phyloP scores from a whole-genome alignment of 23 red algal genomes.

The Chondrus crispus region DNA sequence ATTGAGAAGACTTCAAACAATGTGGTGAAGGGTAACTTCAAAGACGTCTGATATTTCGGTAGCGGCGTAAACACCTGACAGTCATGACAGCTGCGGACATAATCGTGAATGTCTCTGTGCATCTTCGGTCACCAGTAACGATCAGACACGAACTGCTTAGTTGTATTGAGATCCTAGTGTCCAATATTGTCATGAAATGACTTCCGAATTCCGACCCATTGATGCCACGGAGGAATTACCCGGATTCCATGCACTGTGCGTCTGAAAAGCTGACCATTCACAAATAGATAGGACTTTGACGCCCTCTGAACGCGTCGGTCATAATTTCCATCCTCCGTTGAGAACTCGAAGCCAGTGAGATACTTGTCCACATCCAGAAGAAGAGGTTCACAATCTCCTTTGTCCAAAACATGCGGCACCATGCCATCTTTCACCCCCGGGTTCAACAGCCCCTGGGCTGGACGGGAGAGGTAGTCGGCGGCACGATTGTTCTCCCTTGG shows the following conservation, averaged over 20 bases:
- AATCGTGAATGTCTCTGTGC: constrained; percentile 11
- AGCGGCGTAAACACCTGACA: background rate
- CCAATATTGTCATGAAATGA: background rate
- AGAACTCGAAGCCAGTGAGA: background rate
- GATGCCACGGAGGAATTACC: background rate
- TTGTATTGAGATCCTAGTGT: background rate
- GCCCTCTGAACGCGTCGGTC: background rate
- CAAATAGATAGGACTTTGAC: background rate
- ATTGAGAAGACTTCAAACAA: background rate
- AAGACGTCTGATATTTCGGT: background rate
- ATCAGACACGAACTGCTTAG: background rate
- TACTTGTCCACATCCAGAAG: background rate
- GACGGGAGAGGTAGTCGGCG: background rate
- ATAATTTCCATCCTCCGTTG: background rate
- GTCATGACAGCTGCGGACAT: background rate
- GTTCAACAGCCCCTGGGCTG: too few species aligned
- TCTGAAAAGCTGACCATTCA: background rate
- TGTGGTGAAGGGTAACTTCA: background rate
- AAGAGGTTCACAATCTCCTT: background rate
- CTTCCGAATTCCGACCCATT: background rate
- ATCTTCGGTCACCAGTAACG: background rate
- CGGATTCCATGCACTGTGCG: background rate
- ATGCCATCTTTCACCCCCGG: background rate
- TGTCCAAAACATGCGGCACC: background rate
- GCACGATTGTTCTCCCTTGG: background rate